Conservation (phyloP, 2,329 filamentous ascomycete species). For the Colletotrichum lupini region DNA sequence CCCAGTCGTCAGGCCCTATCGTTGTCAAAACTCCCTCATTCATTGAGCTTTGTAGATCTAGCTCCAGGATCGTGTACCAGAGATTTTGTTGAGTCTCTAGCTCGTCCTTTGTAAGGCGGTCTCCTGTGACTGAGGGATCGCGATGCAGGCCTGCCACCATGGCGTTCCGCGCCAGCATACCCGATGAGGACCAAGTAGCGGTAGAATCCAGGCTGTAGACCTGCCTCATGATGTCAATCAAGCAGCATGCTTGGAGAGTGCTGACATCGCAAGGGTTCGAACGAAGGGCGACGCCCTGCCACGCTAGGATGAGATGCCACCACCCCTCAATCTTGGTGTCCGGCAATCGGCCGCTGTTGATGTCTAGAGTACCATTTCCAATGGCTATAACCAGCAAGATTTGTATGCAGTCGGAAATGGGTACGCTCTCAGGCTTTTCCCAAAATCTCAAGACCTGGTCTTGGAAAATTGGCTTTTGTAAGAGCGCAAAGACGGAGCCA, state of each 20-base stretch:
- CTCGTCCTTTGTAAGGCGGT: not conserved
- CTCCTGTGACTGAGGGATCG: not conserved
- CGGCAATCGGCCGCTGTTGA: conserved; percentile 62
- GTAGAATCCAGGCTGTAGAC: not conserved
- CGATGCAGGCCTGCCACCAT: conserved; percentile 1
- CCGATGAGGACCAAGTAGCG: not conserved
- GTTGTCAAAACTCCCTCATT: not conserved
- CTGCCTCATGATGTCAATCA: not conserved
- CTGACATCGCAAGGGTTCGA: not conserved
- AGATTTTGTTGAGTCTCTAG: not conserved
- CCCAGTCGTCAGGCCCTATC: not conserved
- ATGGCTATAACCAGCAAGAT: conserved; percentile 50
- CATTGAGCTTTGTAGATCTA: not conserved
- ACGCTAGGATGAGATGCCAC: conserved; percentile 65
- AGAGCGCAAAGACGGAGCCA: not conserved
- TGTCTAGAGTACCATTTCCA: conserved; percentile 56
- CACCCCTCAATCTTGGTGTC: conserved; percentile 66
- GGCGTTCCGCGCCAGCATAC: not conserved
- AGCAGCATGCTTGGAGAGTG: not conserved
- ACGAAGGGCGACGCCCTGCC: conserved; percentile 63
- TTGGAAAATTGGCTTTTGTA: conserved; percentile 38
- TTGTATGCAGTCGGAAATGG: conserved; percentile 58
- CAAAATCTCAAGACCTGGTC: conserved; percentile 60
- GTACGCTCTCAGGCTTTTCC: conserved; percentile 58
- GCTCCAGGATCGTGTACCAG: not conserved